phyloP scores from a whole-genome alignment of 495 filamentous ascomycete species.

The Glarea lozoyensis region DNA sequence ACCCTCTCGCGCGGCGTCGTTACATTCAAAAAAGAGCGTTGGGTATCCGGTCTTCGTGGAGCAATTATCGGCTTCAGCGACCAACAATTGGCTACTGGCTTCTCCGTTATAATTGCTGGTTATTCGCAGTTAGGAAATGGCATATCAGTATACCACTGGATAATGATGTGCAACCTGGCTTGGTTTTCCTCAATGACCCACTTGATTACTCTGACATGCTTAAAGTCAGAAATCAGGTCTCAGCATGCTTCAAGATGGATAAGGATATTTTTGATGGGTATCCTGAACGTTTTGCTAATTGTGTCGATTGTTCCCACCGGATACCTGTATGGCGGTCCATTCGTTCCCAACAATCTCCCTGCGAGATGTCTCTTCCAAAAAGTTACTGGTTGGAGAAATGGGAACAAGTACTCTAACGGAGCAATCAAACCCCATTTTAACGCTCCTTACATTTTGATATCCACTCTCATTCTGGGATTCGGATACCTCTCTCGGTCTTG shows the following conservation, averaged over 20 bases:
- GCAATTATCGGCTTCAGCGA: slow-evolving; percentile 1
- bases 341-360: neutral
- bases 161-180: slow-evolving; percentile 25
- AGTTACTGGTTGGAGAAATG: neutral
- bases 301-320: neutral
- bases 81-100: slow-evolving; percentile 5
- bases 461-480: too few species aligned
- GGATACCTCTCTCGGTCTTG: too few species aligned
- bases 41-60: neutral
- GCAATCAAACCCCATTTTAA: neutral
- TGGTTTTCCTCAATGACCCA: slow-evolving; percentile 35
- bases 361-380: neutral
- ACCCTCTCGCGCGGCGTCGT: neutral
- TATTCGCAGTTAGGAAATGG: neutral
- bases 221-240: slow-evolving; percentile 12
- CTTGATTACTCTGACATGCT: slow-evolving; percentile 27
- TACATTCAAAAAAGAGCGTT: neutral
- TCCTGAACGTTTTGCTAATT: neutral
- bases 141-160: slow-evolving; percentile 30
- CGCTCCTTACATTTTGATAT: neutral
- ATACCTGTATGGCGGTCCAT: neutral
- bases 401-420: neutral
- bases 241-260: neutral
- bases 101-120: slow-evolving; percentile 2
- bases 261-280: neutral